Evolutionary conservation across 345 rosid species (phyloP), one percentile per base, ranked within the genome.

Genomic region (Stellera chamaejasme): DNA sequence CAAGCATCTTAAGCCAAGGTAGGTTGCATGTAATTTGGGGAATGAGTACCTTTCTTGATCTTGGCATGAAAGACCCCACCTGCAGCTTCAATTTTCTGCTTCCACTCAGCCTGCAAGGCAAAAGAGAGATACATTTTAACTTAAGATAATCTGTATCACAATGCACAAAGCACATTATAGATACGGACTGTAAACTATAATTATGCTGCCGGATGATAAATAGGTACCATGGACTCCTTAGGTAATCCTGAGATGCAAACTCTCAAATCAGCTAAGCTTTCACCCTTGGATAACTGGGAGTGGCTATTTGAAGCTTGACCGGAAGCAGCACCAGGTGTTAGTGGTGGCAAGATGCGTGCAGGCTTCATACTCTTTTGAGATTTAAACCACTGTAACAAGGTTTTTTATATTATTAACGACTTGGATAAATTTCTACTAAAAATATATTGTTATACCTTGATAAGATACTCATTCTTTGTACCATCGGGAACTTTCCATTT

Each of bases 401-500:
- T 52, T 60, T 55, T 60, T 46, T 54, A 60, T 39, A 36, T 32
- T 4, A 32, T 5, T 2, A 8, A 32, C 39, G 9, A 32, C 39
- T 32, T 32, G 39, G 39, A 32, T 32, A 32, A 32, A 32, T 32
- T 32, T 32, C 3, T 32, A 32, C 39, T 4, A 32, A 32, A 32
- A 8, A 5, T 32, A 32, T 2, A 11, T 52, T 28, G 6, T 11
- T 48, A 59, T 66, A 85, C 94, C 94, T 85, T 75, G 60, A 62
- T 62, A 55, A 93, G 90, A 75, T 67, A 89, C 55, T 78, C 74
- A 75, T 80, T 87, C 11, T 74, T 65, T 4, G 84, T 77, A 65
- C 67, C 88, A 62, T 78, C 90, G 9, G 94, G 96, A 26, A 93
- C 68, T 76, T 80, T 84, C 96, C 97, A 93, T 77, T 87, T 84